phyloP scores from a whole-genome alignment of 148 eudicot genomes.

The Fagopyrum esculentum region DNA sequence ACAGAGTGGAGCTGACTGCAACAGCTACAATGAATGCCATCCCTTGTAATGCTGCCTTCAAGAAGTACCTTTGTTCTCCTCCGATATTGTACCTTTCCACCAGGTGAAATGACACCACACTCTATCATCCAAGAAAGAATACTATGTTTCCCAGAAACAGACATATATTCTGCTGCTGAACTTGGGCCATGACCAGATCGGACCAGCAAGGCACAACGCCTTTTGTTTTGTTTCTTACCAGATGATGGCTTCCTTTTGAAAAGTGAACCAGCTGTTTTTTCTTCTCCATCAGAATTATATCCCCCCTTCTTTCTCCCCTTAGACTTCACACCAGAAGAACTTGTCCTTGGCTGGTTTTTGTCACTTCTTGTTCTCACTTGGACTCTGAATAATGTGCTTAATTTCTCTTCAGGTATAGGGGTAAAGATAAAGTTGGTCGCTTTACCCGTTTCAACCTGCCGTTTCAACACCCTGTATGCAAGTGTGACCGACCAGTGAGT shows the following conservation, averaged over 20 bases:
- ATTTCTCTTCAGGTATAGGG: conserved; percentile 57
- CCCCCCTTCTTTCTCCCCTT: conserved; percentile 16
- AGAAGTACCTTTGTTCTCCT: conserved; percentile 26
- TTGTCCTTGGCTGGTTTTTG: conserved; percentile 25
- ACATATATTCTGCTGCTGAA: conserved; percentile 26
- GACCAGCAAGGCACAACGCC: conserved; percentile 55
- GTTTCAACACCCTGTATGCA: conserved; percentile 54
- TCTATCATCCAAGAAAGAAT: conserved; percentile 92
- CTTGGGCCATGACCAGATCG: conserved; percentile 37
- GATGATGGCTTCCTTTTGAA: conserved; percentile 28
- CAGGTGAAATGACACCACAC: conserved; percentile 40
- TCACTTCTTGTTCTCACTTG: conserved; percentile 28
- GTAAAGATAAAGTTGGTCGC: conserved; percentile 35
- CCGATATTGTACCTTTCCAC: conserved; percentile 48
- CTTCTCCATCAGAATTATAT: not conserved
- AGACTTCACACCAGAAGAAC: conserved; percentile 17
- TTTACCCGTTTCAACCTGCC: conserved; percentile 43
- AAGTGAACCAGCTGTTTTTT: conserved; percentile 9
- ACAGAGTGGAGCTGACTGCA: conserved; percentile 45
- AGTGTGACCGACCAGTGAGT: conserved; percentile 76
- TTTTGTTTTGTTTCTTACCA: conserved; percentile 32
- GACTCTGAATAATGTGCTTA: conserved; percentile 54
- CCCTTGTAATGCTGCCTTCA: conserved; percentile 67
- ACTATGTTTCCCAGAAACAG: conserved; percentile 50
- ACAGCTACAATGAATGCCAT: conserved; percentile 73